Base-by-base conservation (phyloP, 345 rosid genomes). In the Carallia pectinifolia region DNA sequence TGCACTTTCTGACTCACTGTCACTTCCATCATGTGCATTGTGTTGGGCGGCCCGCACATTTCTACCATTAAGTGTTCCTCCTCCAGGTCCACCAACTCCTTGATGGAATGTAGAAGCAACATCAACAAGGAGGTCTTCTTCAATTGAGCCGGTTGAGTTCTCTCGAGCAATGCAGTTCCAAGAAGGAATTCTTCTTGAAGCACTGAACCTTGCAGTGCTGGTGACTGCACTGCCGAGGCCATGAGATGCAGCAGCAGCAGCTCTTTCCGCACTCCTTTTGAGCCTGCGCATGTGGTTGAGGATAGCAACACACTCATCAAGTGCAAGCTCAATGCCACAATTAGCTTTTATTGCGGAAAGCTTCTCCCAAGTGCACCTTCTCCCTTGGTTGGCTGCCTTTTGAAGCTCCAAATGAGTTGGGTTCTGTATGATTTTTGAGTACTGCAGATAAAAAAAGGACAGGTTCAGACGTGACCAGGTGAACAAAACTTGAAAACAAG, bases 151-250 rank as follows among this genome's bases (percentile, higher is more conserved):
- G 0, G 99, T 82, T 6, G 99, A 92, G 80, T 92, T 94, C 81
- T 94, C 99, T 78, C 98, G 71, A 6, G 97, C 99, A 67, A 94
- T 78, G 82, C 92, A 81, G 77, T 94, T 94, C 99, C 99, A 92
- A 37, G 99, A 94, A 37, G 99, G 99, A 39, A 94, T 94, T 78
- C 99, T 85, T 80, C 76, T 87, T 6, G 97, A 90, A 68, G 90
- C 97, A 75, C 77, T 89, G 78, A 95, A 90, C 67, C 76, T 90
- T 72, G 67, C 78, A 0, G 93, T 64, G 69, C 72, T 47, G 61
- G 59, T 78, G 31, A 7, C 38, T 3, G 76, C 40, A 67, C 30
- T 44, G 12, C 85, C 64, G 29, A 85, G 77, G 29, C 91, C 88
- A 54, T 89, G 91, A 70, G 96, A 90, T 55, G 95, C 82, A n/a